These are phyloP conservation scores for Yamadazyma paraphyllophila DNA, from an alignment of 805 yeast genomes.

Conservation along the genomic window DNA sequence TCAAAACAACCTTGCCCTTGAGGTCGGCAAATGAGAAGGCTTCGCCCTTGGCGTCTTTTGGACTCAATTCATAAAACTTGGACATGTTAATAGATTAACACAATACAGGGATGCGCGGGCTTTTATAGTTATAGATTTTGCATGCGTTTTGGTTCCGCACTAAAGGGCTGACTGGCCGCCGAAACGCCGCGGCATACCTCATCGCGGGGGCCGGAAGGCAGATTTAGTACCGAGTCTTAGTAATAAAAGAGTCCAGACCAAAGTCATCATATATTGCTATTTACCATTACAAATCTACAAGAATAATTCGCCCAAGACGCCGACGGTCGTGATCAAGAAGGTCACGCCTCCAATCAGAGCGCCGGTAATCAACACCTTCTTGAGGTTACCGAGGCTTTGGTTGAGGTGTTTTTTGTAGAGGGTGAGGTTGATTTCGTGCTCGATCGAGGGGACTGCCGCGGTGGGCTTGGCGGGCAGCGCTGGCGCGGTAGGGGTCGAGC, in stretches of 20 bases:
- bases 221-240: neutral
- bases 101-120: neutral
- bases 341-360: conserved; percentile 44
- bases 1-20: conserved; percentile 46
- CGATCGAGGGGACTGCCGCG: conserved; percentile 17
- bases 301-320: conserved; percentile 53
- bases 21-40: conserved; percentile 36
- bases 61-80: conserved; percentile 40
- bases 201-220: neutral
- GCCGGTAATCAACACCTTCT: conserved; percentile 38
- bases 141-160: too few species aligned
- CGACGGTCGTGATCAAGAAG: conserved; percentile 50
- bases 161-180: neutral
- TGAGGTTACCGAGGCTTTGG: conserved; percentile 26
- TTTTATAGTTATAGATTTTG: conserved; percentile 1
- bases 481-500: neutral
- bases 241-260: neutral
- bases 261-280: neutral
- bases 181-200: neutral
- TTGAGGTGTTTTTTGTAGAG: conserved; percentile 32
- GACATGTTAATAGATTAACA: conserved; percentile 17
- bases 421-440: conserved; percentile 23
- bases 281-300: neutral
- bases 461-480: neutral
- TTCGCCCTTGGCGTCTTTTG: conserved; percentile 38